Conservation (phyloP, 306 rosid genomes). For the Rubus idaeus region DNA sequence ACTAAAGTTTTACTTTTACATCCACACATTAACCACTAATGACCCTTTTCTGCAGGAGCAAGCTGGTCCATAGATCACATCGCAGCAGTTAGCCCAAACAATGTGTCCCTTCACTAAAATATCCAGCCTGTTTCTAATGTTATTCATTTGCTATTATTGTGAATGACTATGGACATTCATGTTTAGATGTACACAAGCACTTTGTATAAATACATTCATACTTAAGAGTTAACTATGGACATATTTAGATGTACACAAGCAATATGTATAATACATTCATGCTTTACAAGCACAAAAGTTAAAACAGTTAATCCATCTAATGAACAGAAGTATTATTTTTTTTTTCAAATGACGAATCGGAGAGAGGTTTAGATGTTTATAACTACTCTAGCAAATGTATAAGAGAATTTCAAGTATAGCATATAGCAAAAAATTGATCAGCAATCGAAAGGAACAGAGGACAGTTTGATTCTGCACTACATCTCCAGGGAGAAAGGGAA, state of each 20-base stretch:
- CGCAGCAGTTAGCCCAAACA: background rate
- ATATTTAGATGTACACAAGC: background rate
- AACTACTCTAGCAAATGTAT: background rate
- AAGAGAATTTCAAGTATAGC: background rate
- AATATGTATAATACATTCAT: background rate
- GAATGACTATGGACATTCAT: background rate
- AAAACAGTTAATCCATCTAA: background rate
- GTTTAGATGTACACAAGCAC: background rate
- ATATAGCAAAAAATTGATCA: background rate
- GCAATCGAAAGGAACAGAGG: background rate
- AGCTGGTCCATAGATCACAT: background rate
- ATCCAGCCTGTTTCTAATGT: too few relatives aligned
- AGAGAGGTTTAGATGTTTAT: background rate
- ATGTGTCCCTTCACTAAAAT: too few relatives aligned
- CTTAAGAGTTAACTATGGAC: background rate
- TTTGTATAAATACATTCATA: background rate
- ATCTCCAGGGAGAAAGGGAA: background rate
- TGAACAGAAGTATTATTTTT: background rate
- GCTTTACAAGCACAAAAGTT: background rate
- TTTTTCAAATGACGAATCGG: background rate
- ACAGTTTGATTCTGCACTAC: background rate
- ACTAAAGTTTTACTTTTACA: background rate
- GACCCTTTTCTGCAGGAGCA: slow-evolving; percentile 17
- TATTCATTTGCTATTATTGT: background rate
- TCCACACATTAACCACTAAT: too few relatives aligned